Conservation (phyloP, 163 green algal genomes). For the Scenedesmus sp. region DNA sequence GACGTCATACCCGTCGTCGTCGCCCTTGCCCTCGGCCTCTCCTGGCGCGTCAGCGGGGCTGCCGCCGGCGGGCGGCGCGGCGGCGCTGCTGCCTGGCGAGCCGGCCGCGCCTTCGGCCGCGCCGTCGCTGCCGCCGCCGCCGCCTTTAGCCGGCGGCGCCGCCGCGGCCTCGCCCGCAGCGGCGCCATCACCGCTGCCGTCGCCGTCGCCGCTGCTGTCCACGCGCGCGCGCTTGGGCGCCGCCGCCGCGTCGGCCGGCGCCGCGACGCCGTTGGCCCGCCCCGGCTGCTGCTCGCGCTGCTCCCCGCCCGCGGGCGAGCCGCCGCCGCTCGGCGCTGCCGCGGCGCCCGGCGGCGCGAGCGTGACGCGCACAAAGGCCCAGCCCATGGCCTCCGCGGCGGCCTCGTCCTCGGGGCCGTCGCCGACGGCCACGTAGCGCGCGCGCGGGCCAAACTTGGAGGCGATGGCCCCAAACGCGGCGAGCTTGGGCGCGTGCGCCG, state of each 20-base stretch:
- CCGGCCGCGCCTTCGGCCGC: not conserved
- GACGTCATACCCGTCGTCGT: not conserved
- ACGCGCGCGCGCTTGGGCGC: conserved; percentile 10
- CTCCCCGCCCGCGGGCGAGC: not conserved
- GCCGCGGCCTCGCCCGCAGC: not conserved
- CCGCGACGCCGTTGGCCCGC: not conserved
- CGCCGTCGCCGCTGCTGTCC: not conserved
- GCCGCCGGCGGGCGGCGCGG: not conserved
- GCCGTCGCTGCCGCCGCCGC: conserved; percentile 11
- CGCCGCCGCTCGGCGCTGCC: conserved; percentile 15
- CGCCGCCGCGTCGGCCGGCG: not conserved
- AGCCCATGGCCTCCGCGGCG: conserved; percentile 21
- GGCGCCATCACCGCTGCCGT: not conserved
- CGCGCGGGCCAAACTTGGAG: conserved; percentile 34
- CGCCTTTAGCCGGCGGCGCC: not conserved
- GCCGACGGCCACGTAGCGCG: conserved; percentile 36
- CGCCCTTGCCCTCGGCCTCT: not conserved
- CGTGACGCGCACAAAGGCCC: conserved; percentile 39
- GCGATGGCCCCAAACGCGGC: conserved; percentile 20
- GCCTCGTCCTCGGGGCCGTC: conserved; percentile 41
- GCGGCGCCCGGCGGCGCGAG: not conserved
- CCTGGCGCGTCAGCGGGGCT: not conserved
- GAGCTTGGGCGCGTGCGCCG: conserved; percentile 17
- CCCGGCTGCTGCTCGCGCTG: not conserved
- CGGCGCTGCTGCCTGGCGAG: not conserved